Conservation (phyloP, 1,139 yeast species). For the Hansenula lynferdii region DNA sequence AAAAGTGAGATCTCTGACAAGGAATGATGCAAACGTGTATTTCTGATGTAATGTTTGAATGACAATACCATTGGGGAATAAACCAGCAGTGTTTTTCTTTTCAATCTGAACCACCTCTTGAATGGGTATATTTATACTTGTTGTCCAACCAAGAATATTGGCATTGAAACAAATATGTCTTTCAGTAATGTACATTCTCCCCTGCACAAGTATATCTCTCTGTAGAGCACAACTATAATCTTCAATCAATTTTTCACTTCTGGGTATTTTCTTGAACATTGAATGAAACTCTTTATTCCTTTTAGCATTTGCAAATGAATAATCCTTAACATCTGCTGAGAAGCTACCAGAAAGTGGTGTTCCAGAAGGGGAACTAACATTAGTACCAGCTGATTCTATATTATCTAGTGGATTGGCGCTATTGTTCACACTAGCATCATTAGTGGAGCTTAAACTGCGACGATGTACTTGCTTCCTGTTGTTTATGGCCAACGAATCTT, state of each 20-base stretch:
- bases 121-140: slow-evolving; percentile 60
- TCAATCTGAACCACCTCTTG: slow-evolving; percentile 69
- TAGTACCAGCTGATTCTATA: background rate
- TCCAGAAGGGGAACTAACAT: background rate
- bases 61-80: slow-evolving; percentile 72
- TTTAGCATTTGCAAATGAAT: slow-evolving; percentile 33
- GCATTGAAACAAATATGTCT: slow-evolving; percentile 63
- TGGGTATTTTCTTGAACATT: slow-evolving; percentile 50
- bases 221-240: slow-evolving; percentile 71
- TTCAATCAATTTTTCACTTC: slow-evolving; percentile 49
- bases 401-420: background rate
- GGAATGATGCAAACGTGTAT: slow-evolving; percentile 67
- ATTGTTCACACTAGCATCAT: slow-evolving; percentile 3
- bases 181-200: slow-evolving; percentile 60
- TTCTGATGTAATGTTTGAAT: slow-evolving; percentile 67
- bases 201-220: slow-evolving; percentile 69
- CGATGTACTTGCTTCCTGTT: background rate
- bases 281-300: slow-evolving; percentile 61
- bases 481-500: slow-evolving; percentile 13
- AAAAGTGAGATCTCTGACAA: slow-evolving; percentile 63
- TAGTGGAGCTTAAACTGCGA: slow-evolving; percentile 8
- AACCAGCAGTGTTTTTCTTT: slow-evolving; percentile 65
- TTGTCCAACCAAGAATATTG: slow-evolving; percentile 70
- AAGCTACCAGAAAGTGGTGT: background rate
- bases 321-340: slow-evolving; percentile 21